phyloP scores from a whole-genome alignment of 2,329 filamentous ascomycete genomes.

The Tolypocladium ovalisporum region DNA sequence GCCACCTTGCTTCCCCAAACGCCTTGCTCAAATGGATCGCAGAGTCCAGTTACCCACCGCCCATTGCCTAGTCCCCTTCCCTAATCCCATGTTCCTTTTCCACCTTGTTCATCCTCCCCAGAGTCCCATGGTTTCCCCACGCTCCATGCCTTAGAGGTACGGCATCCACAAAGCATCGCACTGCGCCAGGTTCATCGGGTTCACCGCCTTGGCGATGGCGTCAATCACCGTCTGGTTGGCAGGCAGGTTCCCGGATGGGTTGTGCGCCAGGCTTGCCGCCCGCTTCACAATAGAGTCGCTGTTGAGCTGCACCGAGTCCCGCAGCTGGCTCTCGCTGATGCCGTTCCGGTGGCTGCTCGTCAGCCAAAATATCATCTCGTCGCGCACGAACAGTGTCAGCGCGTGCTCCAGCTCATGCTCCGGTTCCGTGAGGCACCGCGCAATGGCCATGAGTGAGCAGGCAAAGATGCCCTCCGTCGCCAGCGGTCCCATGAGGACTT shows the following conservation, averaged over 20 bases:
- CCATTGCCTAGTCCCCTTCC: not conserved
- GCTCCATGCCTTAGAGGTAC: slow-evolving; percentile 54
- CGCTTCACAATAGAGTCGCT: slow-evolving; percentile 87
- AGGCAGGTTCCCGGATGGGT: slow-evolving; percentile 69
- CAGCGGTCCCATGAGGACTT: slow-evolving; percentile 90
- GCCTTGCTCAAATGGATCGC: slow-evolving; percentile 3
- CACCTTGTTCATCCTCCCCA: not conserved
- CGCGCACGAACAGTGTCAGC: slow-evolving; percentile 85
- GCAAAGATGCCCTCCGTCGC: slow-evolving; percentile 94
- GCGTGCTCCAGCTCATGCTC: slow-evolving; percentile 89
- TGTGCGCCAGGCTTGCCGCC: slow-evolving; percentile 72
- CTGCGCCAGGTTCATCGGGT: slow-evolving; percentile 77
- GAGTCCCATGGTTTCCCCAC: not conserved
- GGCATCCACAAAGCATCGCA: slow-evolving; percentile 97
- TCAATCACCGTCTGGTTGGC: slow-evolving; percentile 97
- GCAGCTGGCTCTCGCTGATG: slow-evolving; percentile 52
- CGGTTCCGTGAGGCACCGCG: slow-evolving; percentile 83
- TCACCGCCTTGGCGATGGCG: slow-evolving; percentile 81
- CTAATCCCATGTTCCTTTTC: not conserved
- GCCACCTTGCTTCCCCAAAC: slow-evolving; percentile 1
- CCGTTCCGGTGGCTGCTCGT: slow-evolving; percentile 59
- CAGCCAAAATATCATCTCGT: slow-evolving; percentile 98
- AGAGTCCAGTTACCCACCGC: not conserved
- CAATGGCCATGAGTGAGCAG: slow-evolving; percentile 93
- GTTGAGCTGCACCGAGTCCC: slow-evolving; percentile 75